Percentiles rank a stretch among this genome's conserved stretches.
Conservation (phyloP, 176 grass and related monocot genomes). For the Ensete ventricosum region DNA sequence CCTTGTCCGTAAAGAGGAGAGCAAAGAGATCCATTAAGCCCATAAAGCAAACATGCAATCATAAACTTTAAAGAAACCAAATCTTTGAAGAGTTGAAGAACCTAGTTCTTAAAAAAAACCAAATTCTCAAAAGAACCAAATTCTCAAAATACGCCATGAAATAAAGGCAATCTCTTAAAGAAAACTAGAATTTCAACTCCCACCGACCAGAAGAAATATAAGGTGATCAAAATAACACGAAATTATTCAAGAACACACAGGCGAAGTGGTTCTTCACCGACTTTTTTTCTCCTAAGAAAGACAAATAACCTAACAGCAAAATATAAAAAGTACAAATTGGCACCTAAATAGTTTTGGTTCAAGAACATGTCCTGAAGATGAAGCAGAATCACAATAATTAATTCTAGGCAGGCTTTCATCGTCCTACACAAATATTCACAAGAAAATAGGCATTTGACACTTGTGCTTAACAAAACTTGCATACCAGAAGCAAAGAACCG, state of each 20-base stretch:
- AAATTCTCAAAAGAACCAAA: too few species aligned
- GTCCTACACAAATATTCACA: too few species aligned
- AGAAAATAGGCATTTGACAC: too few species aligned
- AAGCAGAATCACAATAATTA: too few species aligned
- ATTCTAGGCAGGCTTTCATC: background rate
- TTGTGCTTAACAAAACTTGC: background rate
- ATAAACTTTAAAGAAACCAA: background rate
- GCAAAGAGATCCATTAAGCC: background rate
- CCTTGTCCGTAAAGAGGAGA: slow-evolving; percentile 52
- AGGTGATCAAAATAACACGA: background rate
- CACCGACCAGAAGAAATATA: background rate
- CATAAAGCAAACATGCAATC: background rate
- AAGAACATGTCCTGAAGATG: too few species aligned
- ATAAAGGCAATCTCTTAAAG: background rate
- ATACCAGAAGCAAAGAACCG: background rate
- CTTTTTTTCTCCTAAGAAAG: too few species aligned
- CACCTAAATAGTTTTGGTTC: too few species aligned
- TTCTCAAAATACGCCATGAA: too few species aligned
- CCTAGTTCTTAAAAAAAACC: too few species aligned
- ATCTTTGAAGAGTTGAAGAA: background rate
- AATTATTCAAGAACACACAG: background rate
- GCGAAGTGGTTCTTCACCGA: too few species aligned
- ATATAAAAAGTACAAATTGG: too few species aligned
- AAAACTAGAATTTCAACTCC: background rate
- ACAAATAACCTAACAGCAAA: too few species aligned